These are phyloP conservation scores for Neonectria ditissima DNA, from an alignment of 2,329 filamentous ascomycete genomes.

Conservation along the genomic window DNA sequence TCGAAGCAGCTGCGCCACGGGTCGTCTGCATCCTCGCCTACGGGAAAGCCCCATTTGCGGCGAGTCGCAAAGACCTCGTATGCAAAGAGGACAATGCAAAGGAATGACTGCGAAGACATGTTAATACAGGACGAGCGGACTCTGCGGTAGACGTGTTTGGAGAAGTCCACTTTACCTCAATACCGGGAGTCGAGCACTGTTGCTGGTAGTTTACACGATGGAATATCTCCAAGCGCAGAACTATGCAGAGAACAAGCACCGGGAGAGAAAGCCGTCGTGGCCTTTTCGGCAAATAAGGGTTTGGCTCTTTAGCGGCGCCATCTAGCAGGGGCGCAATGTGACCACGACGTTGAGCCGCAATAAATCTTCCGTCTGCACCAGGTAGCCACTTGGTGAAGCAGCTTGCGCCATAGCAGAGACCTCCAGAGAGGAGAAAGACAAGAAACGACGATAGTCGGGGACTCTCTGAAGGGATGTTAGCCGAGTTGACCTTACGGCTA, in stretches of 20 bases:
- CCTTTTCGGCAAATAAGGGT: constrained; percentile 55
- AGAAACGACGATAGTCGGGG: constrained; percentile 62
- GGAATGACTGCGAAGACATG: constrained; percentile 55
- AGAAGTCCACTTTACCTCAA: constrained; percentile 55
- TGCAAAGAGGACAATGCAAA: constrained; percentile 58
- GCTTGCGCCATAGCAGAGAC: constrained; percentile 55
- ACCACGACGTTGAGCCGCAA: constrained; percentile 36
- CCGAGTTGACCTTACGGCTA: background rate
- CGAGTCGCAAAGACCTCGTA: constrained; percentile 58
- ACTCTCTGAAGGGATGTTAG: constrained; percentile 53
- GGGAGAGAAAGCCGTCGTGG: constrained; percentile 61
- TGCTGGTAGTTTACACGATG: constrained; percentile 59
- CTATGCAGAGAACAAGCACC: constrained; percentile 57
- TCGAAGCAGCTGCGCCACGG: constrained; percentile 62
- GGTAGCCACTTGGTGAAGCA: constrained; percentile 60
- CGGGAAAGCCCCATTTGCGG: constrained; percentile 46
- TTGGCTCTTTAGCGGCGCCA: constrained; percentile 43
- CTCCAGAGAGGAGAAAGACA: constrained; percentile 59
- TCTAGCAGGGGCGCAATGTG: constrained; percentile 38
- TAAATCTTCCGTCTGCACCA: constrained; percentile 61
- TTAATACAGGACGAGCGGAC: constrained; percentile 7
- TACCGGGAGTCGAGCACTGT: constrained; percentile 62
- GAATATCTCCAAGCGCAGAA: constrained; percentile 62
- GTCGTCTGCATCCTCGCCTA: constrained; percentile 56
- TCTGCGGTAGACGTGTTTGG: background rate